phyloP scores from a whole-genome alignment of 2,329 filamentous ascomycete genomes.

The Pseudonectria foliicola region DNA sequence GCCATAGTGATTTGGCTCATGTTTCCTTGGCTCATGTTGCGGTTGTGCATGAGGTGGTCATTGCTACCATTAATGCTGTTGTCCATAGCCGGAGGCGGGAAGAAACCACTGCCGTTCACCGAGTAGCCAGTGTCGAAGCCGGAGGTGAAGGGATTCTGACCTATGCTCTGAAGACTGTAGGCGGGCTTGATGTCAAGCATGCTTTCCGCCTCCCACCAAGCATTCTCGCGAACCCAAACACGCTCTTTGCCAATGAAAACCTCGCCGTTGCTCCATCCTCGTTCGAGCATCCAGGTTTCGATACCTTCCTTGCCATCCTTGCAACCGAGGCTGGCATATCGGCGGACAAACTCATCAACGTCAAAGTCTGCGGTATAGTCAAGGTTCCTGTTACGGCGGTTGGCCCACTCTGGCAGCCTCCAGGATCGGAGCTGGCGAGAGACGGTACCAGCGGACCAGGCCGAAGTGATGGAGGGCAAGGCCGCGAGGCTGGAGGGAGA shows the following conservation, averaged over 20 bases:
- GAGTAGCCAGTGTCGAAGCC: constrained; percentile 67
- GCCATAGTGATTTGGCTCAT: constrained; percentile 46
- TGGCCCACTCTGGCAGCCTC: constrained; percentile 94
- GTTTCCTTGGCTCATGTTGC: constrained; percentile 50
- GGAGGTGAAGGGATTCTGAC: constrained; percentile 38
- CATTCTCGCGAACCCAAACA: constrained; percentile 87
- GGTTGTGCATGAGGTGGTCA: constrained; percentile 62
- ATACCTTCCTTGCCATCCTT: constrained; percentile 86
- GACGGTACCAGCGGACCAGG: constrained; percentile 89
- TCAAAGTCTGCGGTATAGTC: constrained; percentile 98
- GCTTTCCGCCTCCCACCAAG: constrained; percentile 97
- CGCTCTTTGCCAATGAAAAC: constrained; percentile 85
- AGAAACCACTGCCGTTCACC: constrained; percentile 60
- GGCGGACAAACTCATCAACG: constrained; percentile 78
- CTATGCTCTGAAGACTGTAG: constrained; percentile 35
- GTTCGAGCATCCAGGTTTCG: constrained; percentile 87
- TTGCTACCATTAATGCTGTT: constrained; percentile 59
- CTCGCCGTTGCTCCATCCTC: constrained; percentile 97
- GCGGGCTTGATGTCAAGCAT: constrained; percentile 85
- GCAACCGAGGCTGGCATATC: constrained; percentile 79
- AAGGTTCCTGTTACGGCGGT: constrained; percentile 79
- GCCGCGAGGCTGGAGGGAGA: constrained; percentile 67
- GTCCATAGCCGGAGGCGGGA: constrained; percentile 54
- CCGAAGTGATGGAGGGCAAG: constrained; percentile 63
- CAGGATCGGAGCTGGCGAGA: constrained; percentile 89